Conservation (phyloP, 208 protist genomes). For the Angomonas ambiguus region DNA sequence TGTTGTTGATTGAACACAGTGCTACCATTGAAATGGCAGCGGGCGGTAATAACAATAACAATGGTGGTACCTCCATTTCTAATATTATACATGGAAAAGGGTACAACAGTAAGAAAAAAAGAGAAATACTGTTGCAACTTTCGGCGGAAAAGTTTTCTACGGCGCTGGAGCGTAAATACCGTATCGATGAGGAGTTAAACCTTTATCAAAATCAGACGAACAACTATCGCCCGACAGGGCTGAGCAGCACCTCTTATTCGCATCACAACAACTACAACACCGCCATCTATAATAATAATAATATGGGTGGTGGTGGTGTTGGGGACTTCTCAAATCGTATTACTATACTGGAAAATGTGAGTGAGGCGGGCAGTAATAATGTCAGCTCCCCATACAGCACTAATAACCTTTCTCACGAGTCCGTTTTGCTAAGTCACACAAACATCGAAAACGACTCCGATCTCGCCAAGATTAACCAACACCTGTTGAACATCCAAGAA, state of each 20-base stretch:
- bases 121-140: neutral
- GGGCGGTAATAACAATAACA: neutral
- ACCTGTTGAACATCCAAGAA: too few species aligned
- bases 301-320: neutral
- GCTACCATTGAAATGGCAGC: neutral
- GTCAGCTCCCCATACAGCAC: neutral
- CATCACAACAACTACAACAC: neutral
- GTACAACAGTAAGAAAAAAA: neutral
- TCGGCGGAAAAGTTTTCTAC: neutral
- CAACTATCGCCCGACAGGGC: neutral
- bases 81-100: neutral
- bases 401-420: too few species aligned
- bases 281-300: slow-evolving; percentile 6
- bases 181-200: neutral
- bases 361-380: slow-evolving; percentile 9
- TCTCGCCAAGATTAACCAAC: too few species aligned
- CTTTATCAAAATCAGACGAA: neutral
- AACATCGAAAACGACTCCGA: too few species aligned
- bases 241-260: neutral
- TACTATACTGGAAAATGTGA: neutral
- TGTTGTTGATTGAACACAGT: neutral
- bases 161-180: neutral
- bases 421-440: too few species aligned
- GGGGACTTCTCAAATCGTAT: too few species aligned
- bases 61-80: neutral